phyloP scores from a whole-genome alignment of 1,284 basidiomycete species.

The Anthracocystis walkeri region DNA sequence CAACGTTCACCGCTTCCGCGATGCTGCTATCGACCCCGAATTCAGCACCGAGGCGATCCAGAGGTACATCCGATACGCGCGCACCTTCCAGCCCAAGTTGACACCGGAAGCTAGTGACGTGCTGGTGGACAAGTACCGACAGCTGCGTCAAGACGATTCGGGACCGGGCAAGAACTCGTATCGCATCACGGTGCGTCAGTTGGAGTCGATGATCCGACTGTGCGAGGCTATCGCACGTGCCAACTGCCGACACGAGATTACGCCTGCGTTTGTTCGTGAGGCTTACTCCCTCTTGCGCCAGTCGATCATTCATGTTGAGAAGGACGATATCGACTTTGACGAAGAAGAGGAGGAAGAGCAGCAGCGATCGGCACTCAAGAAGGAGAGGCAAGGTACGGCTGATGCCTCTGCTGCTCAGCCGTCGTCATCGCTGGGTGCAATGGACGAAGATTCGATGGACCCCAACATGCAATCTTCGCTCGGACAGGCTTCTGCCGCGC shows the following conservation, averaged over 20 bases:
- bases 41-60: constrained; percentile 97
- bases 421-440: constrained; percentile 44
- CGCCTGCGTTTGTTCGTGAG: constrained; percentile 90
- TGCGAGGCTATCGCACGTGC: constrained; percentile 97
- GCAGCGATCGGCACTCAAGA: constrained; percentile 64
- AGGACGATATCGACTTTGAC: constrained; percentile 97
- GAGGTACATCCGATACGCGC: constrained; percentile 93
- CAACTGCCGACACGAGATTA: constrained; percentile 85
- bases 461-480: constrained; percentile 74
- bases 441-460: constrained; percentile 72
- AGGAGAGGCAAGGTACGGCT: not conserved
- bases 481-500: constrained; percentile 67
- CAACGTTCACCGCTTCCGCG: constrained; percentile 94
- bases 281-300: constrained; percentile 92
- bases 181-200: constrained; percentile 93
- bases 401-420: constrained; percentile 19
- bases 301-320: constrained; percentile 99
- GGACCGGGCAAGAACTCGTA: constrained; percentile 86
- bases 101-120: constrained; percentile 92
- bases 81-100: constrained; percentile 88
- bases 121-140: constrained; percentile 94
- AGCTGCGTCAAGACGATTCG: constrained; percentile 90
- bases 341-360: constrained; percentile 80
- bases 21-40: constrained; percentile 93
- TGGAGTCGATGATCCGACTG: constrained; percentile 96